These are phyloP conservation scores for Acacia melanoxylon DNA, from an alignment of 306 rosid genomes.

Conservation along the genomic window DNA sequence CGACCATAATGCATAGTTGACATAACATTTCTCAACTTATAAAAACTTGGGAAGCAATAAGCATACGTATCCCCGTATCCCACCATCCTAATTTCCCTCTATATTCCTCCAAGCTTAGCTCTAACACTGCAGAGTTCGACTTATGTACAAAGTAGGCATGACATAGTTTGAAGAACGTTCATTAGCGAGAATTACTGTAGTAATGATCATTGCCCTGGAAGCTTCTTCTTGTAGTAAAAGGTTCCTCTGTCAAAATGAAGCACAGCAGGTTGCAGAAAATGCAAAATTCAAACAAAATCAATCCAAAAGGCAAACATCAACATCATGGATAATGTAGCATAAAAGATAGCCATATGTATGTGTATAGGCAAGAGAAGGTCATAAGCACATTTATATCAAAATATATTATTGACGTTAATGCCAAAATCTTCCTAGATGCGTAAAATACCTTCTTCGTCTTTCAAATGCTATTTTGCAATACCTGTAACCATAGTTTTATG, in stretches of 20 bases:
- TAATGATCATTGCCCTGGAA: conserved; percentile 35
- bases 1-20: conserved; percentile 2
- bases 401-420: neutral
- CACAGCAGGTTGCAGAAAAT: conserved; percentile 21
- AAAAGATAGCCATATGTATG: neutral
- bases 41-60: conserved; percentile 34
- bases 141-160: conserved; percentile 50
- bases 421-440: neutral
- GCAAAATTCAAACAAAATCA: conserved; percentile 26
- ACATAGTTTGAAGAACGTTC: conserved; percentile 17
- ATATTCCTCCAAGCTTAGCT: conserved; percentile 35
- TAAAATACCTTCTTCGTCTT: neutral
- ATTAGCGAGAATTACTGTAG: conserved; percentile 4
- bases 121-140: conserved; percentile 24
- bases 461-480: neutral
- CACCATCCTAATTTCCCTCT: conserved; percentile 25
- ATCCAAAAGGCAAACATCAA: neutral
- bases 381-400: neutral
- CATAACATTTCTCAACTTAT: conserved; percentile 26
- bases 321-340: conserved; percentile 12
- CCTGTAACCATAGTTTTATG: neutral
- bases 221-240: conserved; percentile 50
- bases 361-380: neutral
- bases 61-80: neutral
- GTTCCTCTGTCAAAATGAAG: conserved; percentile 51